Base-by-base conservation (phyloP, 2,329 filamentous ascomycete species). In the Seiridium cupressi region DNA sequence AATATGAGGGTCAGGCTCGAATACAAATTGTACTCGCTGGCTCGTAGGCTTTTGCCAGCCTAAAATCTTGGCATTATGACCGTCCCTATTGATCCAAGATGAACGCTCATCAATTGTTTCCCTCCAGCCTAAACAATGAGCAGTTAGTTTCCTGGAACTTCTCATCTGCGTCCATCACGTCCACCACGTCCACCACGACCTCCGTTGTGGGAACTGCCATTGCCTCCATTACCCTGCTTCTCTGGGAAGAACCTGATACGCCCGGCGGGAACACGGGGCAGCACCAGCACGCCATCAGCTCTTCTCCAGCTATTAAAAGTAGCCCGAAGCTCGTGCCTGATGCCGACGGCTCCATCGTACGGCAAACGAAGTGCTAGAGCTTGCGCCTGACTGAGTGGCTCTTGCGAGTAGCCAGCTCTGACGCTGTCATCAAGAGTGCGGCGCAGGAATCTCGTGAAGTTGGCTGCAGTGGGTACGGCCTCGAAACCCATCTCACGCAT, bases 401-500 rank as follows among this genome's bases (percentile, higher is more conserved):
- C 70, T 13, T 10, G 64, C 11, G 65, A 72, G 61, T 79, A 79
- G 3, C 72, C 73, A 47, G 66, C 71, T 4, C 60, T 53, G 59
- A 72, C 65, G 57, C 77, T 79, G 4, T 64, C 65, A 3, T 60
- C 61, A 0, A 76, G 71, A 4, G 76, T 76, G 4, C 65, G 62
- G 13, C 73, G 72, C 38, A 80, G 67, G 32, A 75, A 60, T 1
- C 34, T 31, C 1, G 73, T 77, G 60, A 79, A 74, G 7, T 11
- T 62, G 8, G 55, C 58, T 4, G 66, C 56, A 0, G 62, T 62
- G 0, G 71, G 72, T 0, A 69, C 42, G 0, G 60, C 58, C 1
- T 57, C 56, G 3, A 83, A 64, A 4, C 77, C 78, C 78, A 83
- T 82, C 40, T 71, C 72, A 0, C 42, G 55, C 36, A 82, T 61